Evolutionary conservation across 2,329 filamentous ascomycete species (phyloP), one percentile per base, ranked within the genome.

Genomic region (Trichoderma atrobrunneum): DNA sequence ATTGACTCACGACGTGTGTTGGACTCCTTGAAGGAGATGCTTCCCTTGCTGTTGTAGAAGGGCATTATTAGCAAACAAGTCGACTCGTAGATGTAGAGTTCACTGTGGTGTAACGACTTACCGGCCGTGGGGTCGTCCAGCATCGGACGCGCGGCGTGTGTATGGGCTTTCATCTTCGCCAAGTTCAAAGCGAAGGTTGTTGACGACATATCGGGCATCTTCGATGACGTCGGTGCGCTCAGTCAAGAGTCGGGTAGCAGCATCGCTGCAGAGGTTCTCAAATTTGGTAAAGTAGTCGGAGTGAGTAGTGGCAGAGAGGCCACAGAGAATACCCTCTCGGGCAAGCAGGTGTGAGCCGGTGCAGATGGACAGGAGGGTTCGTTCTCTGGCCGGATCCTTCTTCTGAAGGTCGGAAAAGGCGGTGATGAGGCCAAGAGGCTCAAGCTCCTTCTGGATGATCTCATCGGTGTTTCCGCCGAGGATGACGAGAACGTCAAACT

Each of bases 161-260:
- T 95, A 95, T 36, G 92, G 92, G 82, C 93, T 95, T 82, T 94
- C 91, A 74, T 95, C 92, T 78, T 95, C 90, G 73, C 92, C 91
- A 76, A 96, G 85, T 77, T 96, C 93, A 81, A 95, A 97, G 76
- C 93, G 92, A 73, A 94, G 90, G 83, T 97, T 96, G 87, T 97
- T 97, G 81, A 97, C 93, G 24, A 97, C 93, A 80, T 96, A 97
- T 78, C 93, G 88, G 78, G 87, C 87, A 75, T 93, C 91, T 79
- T 96, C 93, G 78, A 95, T 88, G 74, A 96, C 92, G 78, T 96
- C 93, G 77, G 92, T 94, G 79, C 92, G 91, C 84, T 94, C 91
- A 71, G 89, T 88, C 76, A 92, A 85, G 80, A 93, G 90, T 74
- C 90, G 87, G 72, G 89, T 88, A 60, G 92, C 88, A 62, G 90